Evolutionary conservation across 371 early-diverging fungal species (phyloP).

Genomic region (Umbelopsis sp.): DNA sequence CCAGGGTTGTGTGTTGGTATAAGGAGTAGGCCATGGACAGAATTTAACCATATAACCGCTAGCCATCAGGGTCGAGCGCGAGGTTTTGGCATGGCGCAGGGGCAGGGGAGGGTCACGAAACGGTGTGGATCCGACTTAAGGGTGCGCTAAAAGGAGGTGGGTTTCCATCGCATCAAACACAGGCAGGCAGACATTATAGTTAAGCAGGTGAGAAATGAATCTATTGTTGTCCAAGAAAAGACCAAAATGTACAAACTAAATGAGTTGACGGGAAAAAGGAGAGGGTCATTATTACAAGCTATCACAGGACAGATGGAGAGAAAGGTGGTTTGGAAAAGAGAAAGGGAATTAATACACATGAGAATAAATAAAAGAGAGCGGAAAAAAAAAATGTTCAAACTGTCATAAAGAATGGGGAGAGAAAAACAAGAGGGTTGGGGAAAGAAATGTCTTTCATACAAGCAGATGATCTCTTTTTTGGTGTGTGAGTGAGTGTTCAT

Average conservation of each 20-base stretch:
- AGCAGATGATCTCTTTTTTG: background rate
- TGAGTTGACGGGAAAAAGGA: background rate
- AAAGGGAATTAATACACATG: background rate
- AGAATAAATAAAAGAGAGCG: background rate
- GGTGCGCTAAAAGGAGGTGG: background rate
- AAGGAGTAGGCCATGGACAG: too few species aligned
- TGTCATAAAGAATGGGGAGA: background rate
- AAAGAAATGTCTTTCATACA: background rate
- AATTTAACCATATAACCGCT: too few species aligned
- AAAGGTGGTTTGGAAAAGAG: background rate
- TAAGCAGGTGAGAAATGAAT: background rate
- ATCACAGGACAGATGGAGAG: background rate
- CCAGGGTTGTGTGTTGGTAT: too few species aligned
- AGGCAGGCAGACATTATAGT: too few species aligned
- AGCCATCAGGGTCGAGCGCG: too few species aligned
- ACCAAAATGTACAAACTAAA: conserved; percentile 7
- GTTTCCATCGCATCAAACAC: too few species aligned
- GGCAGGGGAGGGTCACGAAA: background rate
- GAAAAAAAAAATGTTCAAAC: background rate
- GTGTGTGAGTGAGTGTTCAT: too few species aligned
- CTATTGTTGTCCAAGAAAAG: conserved; percentile 2
- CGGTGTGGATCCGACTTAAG: too few species aligned
- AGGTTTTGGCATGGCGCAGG: background rate
- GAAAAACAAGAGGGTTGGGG: background rate
- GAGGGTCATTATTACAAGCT: background rate